Conservation (phyloP, 2,329 filamentous ascomycete species). For the Penicillium sp. region DNA sequence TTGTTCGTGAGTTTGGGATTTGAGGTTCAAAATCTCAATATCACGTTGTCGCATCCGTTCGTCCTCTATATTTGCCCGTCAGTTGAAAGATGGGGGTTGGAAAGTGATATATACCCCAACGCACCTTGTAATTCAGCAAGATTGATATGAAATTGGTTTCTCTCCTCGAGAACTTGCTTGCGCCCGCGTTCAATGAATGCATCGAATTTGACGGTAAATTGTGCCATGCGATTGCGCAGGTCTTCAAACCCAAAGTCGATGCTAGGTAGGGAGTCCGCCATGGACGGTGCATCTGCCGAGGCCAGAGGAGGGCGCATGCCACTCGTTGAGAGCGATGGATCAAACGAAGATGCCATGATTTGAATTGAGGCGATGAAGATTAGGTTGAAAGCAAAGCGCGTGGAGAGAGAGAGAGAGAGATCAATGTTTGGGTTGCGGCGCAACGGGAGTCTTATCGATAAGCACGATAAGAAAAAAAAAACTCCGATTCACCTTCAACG, state of each 20-base stretch:
- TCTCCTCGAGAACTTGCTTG: conserved; percentile 85
- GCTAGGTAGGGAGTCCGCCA: conserved; percentile 71
- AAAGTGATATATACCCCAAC: background rate
- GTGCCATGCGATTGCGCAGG: conserved; percentile 88
- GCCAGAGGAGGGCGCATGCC: conserved; percentile 53
- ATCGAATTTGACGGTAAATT: conserved; percentile 88
- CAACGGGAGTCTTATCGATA: conserved; percentile 29
- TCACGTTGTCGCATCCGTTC: conserved; percentile 85
- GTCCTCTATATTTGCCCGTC: conserved; percentile 63
- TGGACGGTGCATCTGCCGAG: conserved; percentile 55
- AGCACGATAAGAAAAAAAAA: conserved; percentile 5
- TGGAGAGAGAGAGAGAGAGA: conserved; percentile 1
- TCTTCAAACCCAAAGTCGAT: conserved; percentile 97
- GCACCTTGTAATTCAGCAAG: conserved; percentile 86
- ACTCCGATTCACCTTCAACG: conserved; percentile 12
- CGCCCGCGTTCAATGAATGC: conserved; percentile 89
- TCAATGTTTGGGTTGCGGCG: conserved; percentile 29
- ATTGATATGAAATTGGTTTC: conserved; percentile 90
- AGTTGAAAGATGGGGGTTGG: background rate
- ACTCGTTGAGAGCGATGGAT: conserved; percentile 57
- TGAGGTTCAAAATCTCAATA: conserved; percentile 70
- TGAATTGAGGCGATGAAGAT: background rate
- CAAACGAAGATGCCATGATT: conserved; percentile 51
- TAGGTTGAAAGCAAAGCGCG: background rate
- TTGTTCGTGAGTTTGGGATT: conserved; percentile 56